Base-by-base conservation (phyloP, 2,329 filamentous ascomycete genomes). In the Corinectria fuckeliana region DNA sequence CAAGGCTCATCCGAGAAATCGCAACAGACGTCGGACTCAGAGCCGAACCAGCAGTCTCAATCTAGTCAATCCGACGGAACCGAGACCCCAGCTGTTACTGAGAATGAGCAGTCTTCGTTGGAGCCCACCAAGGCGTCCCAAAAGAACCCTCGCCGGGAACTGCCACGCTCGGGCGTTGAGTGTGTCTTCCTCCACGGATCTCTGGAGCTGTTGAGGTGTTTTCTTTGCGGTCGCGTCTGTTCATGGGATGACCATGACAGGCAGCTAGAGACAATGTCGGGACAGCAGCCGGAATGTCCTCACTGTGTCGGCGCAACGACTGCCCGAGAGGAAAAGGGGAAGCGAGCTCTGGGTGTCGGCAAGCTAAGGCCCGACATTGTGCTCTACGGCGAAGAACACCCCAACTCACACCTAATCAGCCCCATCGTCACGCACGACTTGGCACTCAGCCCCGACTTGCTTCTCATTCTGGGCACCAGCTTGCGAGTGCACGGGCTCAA, bases 171-270 rank as follows among this genome's bases (percentile, higher is more conserved):
- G 1, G 85, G 85, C 0, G 85, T 87, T 1, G 85, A 87, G 66
- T 88, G 87, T 53, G 89, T 92, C n/a, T 89, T 87, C 55, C 79
- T 92, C 1, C 89, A 91, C 69, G 89, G 89, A 6, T 89, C 88
- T n/a, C 75, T 92, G 4, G 81, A 86, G 52, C 78, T 80, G 28
- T 78, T 92, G 3, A 80, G 89, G 30, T 92, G 89, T 69, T 87
- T 87, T 56, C 78, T 85, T 1, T 89, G 87, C 60, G 81, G 81
- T 1, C 81, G 81, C 38, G 78, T 85, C 4, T 83, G 81, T 38
- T 80, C 82, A 2, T 89, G 87, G 87, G 85, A 88, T 51, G 82
- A 85, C 20, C 79, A 79, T 2, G 79, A 79, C 3, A 80, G 85
- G 34, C 83, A 86, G 50, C 71, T 78, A 1, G 82, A 85, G 57